phyloP scores from a whole-genome alignment of 139 green algal species.

The Chlorella ohadii region DNA sequence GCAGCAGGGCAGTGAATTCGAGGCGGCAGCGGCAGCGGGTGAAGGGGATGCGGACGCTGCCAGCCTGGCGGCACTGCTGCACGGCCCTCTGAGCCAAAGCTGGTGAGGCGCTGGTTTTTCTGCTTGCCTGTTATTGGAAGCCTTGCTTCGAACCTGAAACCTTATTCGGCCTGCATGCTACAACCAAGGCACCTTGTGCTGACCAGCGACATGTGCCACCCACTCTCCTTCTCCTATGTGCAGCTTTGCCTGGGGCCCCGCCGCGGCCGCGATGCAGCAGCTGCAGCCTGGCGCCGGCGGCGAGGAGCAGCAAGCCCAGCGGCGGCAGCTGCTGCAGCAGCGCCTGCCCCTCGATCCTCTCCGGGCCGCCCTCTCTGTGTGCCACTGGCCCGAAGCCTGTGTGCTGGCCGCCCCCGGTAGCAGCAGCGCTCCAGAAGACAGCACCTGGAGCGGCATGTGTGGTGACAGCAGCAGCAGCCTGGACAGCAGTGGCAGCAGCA shows the following conservation, averaged over 20 bases:
- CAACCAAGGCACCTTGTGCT: too few relatives aligned
- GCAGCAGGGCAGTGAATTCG: too few relatives aligned
- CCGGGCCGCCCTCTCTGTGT: slow-evolving; percentile 45
- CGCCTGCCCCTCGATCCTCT: slow-evolving; percentile 37
- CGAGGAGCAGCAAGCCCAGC: background rate
- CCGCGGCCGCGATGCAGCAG: slow-evolving; percentile 40
- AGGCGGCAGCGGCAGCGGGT: background rate
- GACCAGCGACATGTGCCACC: too few relatives aligned
- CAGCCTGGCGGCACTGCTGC: slow-evolving; percentile 23
- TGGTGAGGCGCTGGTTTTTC: background rate
- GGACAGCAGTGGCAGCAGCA: background rate
- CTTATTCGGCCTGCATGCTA: background rate
- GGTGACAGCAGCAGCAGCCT: background rate
- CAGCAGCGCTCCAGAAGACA: background rate
- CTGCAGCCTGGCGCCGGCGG: background rate
- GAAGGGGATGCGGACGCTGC: background rate
- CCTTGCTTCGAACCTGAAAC: too few relatives aligned
- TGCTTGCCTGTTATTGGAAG: background rate
- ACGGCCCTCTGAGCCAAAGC: slow-evolving; percentile 8
- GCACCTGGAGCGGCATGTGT: slow-evolving; percentile 16
- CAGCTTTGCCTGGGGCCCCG: slow-evolving; percentile 48
- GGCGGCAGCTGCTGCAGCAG: slow-evolving; percentile 34
- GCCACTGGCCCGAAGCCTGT: slow-evolving; percentile 61
- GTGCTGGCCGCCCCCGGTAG: slow-evolving; percentile 24
- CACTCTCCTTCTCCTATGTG: background rate